Base-by-base conservation (phyloP, 768 basidiomycete species). In the Lactarius hatsudake region DNA sequence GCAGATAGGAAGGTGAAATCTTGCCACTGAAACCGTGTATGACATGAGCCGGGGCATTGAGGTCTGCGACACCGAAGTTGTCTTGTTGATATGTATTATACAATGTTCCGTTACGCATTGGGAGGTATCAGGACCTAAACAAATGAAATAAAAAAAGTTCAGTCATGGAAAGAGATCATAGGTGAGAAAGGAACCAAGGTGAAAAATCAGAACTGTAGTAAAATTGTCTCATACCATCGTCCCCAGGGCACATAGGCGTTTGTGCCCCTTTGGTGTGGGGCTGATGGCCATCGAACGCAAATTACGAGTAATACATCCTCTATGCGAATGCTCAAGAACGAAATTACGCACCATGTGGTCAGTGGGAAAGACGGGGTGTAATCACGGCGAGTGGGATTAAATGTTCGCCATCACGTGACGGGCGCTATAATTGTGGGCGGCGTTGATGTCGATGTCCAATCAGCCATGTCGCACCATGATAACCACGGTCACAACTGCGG, bases 231-330 rank as follows among this genome's bases (percentile, higher is more conserved):
- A 91, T 84, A 77, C 74, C 82, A 80, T 77, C 77, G 73, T 72
- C 81, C 84, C 82, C 89, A 89, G 88, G 85, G 81, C 78, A 80
- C 75, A 84, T 87, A 80, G 90, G 90, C 90, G 81, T 81, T 66
- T 84, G 81, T 79, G 62, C 78, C 86, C 89, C 84, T 91, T 90
- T 88, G 85, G 82, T 79, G 72, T 82, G 81, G 79, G 81, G 80
- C 75, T 74, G 76, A 77, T 75, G 80, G 75, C 78, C 74, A 78
- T 92, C 90, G 89, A 91, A 91, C 90, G 90, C 90, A 92, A 92
- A 92, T 92, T 92, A 92, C 90, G 79, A 81, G 71, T 79, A 76
- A 78, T 81, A 71, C 88, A 91, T 90, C 82, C 79, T 84, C 65
- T 38, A 72, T 68, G 61, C 54, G 66, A 65, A 59, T 12, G 71